A percentile compares a stretch with the other conserved stretches of the same genome.
phyloP scores from a whole-genome alignment of 371 early-diverging fungal genomes.

The Paraphysoderma sedebokerense region DNA sequence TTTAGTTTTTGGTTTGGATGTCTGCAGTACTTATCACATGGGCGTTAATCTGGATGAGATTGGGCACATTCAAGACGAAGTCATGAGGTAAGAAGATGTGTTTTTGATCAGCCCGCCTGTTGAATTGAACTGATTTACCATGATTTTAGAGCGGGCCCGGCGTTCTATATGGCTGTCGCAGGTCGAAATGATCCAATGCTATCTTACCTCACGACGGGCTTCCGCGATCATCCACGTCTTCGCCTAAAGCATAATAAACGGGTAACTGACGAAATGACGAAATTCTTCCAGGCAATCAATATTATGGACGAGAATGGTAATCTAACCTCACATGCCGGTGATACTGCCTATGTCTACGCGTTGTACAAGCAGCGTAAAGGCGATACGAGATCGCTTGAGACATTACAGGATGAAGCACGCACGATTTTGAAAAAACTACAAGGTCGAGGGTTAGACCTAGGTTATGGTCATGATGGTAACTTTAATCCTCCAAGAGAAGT shows the following conservation, averaged over 20 bases:
- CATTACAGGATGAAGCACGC: not conserved
- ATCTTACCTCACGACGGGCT: slow-evolving; percentile 1
- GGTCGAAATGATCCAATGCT: slow-evolving; percentile 1
- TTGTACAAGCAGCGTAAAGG: not conserved
- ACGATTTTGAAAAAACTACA: not conserved
- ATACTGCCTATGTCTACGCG: not conserved
- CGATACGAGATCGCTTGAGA: not conserved
- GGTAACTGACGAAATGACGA: not conserved
- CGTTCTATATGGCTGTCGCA: slow-evolving; percentile 1
- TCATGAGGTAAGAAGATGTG: not conserved
- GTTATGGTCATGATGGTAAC: slow-evolving; percentile 1
- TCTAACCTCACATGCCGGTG: not conserved
- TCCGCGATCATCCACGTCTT: slow-evolving; percentile 1
- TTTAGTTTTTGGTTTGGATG: not conserved
- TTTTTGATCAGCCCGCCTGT: not conserved
- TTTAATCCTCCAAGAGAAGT: not conserved
- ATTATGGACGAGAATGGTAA: not conserved
- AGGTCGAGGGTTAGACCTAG: slow-evolving; percentile 1
- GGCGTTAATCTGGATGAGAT: not conserved
- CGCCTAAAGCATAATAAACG: not conserved
- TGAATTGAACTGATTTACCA: no score
- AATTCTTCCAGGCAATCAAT: not conserved
- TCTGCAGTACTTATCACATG: slow-evolving; percentile 1
- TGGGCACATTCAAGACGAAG: not conserved
- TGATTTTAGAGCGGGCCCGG: not conserved